Conservation (phyloP, 768 basidiomycete species). For the Agrocybe pediades region DNA sequence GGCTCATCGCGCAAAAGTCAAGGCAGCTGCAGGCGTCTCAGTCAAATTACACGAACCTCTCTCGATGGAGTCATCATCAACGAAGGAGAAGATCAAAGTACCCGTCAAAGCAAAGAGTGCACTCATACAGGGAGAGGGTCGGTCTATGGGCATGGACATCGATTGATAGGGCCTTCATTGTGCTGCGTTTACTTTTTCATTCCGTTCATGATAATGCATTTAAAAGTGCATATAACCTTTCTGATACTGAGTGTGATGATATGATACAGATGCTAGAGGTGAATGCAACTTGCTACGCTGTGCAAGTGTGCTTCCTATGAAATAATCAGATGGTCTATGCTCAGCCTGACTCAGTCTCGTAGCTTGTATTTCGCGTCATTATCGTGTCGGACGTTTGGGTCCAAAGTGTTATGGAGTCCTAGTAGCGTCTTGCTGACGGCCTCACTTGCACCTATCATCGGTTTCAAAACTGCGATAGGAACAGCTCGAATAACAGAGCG, state of each 20-base stretch:
- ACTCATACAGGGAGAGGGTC: conserved; percentile 80
- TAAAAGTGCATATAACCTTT: conserved; percentile 18
- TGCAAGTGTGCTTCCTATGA: background rate
- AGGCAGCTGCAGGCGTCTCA: conserved; percentile 58
- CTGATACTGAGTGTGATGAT: conserved; percentile 9
- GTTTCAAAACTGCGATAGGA: conserved; percentile 94
- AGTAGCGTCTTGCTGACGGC: conserved; percentile 95
- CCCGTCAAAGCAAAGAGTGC: conserved; percentile 65
- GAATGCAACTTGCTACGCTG: conserved; percentile 6
- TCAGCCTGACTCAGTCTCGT: conserved; percentile 37
- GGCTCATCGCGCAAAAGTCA: conserved; percentile 67
- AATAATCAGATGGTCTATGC: conserved; percentile 1
- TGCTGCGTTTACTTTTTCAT: conserved; percentile 1
- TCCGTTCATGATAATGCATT: background rate
- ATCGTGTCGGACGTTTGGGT: conserved; percentile 80
- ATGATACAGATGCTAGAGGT: conserved; percentile 15
- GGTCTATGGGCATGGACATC: conserved; percentile 90
- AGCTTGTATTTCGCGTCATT: conserved; percentile 95
- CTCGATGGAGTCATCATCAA: conserved; percentile 36
- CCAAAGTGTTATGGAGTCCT: conserved; percentile 90
- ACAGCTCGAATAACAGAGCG: conserved; percentile 95
- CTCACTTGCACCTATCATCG: conserved; percentile 98
- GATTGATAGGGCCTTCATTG: conserved; percentile 41
- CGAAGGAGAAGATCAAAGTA: conserved; percentile 81
- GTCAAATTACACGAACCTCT: conserved; percentile 71